Percentiles rank a stretch among this genome's conserved stretches.
These are phyloP conservation scores for Talaromyces stipitatus DNA, from an alignment of 495 filamentous ascomycete genomes.

Conservation along the genomic window DNA sequence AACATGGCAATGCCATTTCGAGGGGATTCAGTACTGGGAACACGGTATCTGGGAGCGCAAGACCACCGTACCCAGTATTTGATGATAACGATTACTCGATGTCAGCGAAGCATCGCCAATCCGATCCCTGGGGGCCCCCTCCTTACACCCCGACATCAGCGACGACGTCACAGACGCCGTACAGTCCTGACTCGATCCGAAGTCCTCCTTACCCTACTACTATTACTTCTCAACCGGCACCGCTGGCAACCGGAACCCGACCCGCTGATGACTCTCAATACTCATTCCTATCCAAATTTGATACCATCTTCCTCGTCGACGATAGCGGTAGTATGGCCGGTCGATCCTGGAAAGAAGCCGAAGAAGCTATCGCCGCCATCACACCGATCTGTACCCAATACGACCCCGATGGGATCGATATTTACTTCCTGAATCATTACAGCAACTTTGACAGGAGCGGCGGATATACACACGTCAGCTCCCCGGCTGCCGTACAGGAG, in stretches of 20 bases:
- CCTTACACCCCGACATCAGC: conserved; percentile 18
- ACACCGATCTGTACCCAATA: conserved; percentile 77
- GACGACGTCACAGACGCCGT: neutral
- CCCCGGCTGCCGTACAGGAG: conserved; percentile 42
- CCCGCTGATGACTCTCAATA: conserved; percentile 43
- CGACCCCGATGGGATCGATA: conserved; percentile 86
- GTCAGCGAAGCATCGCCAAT: neutral
- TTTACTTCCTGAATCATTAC: conserved; percentile 80
- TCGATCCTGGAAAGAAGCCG: conserved; percentile 66
- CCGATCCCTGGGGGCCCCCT: conserved; percentile 23
- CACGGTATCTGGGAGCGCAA: too few species aligned
- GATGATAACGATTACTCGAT: neutral
- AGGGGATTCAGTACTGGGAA: neutral
- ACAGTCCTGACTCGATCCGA: neutral
- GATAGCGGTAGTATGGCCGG: conserved; percentile 88
- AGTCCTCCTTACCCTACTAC: neutral
- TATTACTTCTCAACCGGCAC: neutral
- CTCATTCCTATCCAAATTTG: conserved; percentile 77
- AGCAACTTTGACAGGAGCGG: conserved; percentile 16
- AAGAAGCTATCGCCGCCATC: conserved; percentile 64
- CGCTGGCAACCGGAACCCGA: neutral
- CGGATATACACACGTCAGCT: conserved; percentile 51
- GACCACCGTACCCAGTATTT: neutral
- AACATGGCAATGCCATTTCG: neutral
- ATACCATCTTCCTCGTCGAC: conserved; percentile 91